Conservation (phyloP, 306 rosid genomes). For the Gillenia trifoliata region DNA sequence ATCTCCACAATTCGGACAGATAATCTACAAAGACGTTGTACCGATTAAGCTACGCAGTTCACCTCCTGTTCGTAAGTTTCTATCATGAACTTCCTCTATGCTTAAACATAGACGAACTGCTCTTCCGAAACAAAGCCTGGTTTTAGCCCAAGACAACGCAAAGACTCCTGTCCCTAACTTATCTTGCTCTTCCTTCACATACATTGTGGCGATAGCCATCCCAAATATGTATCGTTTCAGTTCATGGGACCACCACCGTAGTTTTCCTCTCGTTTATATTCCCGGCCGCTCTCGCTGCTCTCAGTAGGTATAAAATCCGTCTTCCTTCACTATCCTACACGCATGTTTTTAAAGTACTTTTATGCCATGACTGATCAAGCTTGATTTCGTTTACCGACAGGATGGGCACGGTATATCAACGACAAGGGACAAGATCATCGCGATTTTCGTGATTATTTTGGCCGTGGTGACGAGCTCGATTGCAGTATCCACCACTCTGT, state of each 20-base stretch:
- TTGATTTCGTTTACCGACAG: conserved; percentile 3
- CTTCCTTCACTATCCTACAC: background rate
- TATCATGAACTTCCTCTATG: conserved; percentile 39
- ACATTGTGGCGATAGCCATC: conserved; percentile 44
- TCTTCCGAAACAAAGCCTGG: conserved; percentile 31
- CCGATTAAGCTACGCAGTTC: conserved; percentile 53
- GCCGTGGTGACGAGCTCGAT: conserved; percentile 19
- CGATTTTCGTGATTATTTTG: conserved; percentile 15
- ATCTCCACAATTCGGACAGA: conserved; percentile 21
- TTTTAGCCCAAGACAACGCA: conserved; percentile 30
- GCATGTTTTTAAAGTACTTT: background rate
- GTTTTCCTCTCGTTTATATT: conserved; percentile 45
- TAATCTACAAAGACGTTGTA: conserved; percentile 41
- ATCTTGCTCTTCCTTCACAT: conserved; percentile 27
- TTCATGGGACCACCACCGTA: conserved; percentile 57
- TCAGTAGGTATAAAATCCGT: conserved; percentile 37
- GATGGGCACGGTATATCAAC: conserved; percentile 24
- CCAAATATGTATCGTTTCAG: conserved; percentile 61
- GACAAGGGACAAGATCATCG: conserved; percentile 12
- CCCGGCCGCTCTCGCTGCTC: conserved; percentile 47
- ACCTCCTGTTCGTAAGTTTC: conserved; percentile 59
- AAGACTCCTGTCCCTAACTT: conserved; percentile 47
- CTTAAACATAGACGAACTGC: conserved; percentile 44
- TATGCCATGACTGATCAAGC: background rate
- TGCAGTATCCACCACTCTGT: conserved; percentile 23